Base-by-base conservation (phyloP, 129 eudicot species). In the Pseudognaphalium luteoalbum region DNA sequence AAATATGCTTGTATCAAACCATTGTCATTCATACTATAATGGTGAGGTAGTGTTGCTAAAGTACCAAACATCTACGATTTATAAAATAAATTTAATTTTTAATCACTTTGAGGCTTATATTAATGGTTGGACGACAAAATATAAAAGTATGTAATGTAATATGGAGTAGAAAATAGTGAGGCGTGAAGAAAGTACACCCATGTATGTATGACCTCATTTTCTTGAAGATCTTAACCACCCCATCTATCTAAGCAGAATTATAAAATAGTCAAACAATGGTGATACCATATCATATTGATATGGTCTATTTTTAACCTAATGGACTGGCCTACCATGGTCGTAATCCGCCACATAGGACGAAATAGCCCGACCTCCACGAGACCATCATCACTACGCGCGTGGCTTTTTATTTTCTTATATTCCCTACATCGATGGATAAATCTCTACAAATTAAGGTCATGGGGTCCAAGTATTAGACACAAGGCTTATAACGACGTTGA, bases 141-240 rank as follows among this genome's bases (percentile, higher is more conserved):
- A 32, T 65, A 9, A 7, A 70, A n/a, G 74, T 56, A 56, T 62
- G 34, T 51, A 28, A 20, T 11, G 9, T 11, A 8, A 12, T 2
- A 62, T n/a, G n/a, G n/a, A n/a, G 28, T 25, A 11, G 1, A 59
- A 69, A 25, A 71, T 54, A 62, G 47, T 16, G 9, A 71, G 72
- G 82, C 65, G 71, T 70, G 68, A 73, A 57, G 34, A 64, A 47
- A 73, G 74, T 67, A 81, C 58, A 73, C n/a, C 65, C 17, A 42
- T 19, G 71, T 42, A 70, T 56, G 76, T 42, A 70, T 56, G 76
- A 74, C 87, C 81, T 66, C 86, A 82, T 78, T 71, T 79, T 79
- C 60, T 80, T 68, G 75, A 80, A 58, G 79, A 80, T 80, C 83
- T 80, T 80, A 73, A 80, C 83, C 79, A 80, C 83, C 64, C 76